Conservation (phyloP, 768 basidiomycete species). For the Mycena polygramma region DNA sequence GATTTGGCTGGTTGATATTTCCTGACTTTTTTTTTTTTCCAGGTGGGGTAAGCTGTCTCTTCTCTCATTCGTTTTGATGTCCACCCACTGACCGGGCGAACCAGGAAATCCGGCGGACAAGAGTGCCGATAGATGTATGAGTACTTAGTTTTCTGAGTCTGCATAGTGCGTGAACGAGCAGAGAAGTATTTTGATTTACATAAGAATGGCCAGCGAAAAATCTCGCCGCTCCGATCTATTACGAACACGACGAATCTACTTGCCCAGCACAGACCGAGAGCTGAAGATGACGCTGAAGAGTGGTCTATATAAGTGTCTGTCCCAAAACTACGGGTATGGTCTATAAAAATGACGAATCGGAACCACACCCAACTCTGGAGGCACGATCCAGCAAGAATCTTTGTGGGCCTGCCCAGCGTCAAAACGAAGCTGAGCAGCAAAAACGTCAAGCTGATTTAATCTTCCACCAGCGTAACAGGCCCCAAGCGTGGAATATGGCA, state of each 20-base stretch:
- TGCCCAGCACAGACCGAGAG: too few relatives aligned
- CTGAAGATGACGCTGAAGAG: too few relatives aligned
- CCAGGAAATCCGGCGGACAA: constrained; percentile 18
- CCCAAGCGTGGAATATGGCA: constrained; percentile 57
- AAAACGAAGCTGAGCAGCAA: constrained; percentile 71
- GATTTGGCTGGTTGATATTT: background rate
- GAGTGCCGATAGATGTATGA: constrained; percentile 29
- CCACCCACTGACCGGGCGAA: constrained; percentile 20
- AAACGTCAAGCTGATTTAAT: constrained; percentile 55
- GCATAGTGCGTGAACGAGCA: too few relatives aligned
- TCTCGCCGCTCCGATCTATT: too few relatives aligned
- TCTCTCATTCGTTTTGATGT: background rate
- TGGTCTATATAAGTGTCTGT: constrained; percentile 57
- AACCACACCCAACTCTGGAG: constrained; percentile 73
- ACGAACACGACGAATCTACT: too few relatives aligned
- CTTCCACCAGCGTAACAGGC: constrained; percentile 85
- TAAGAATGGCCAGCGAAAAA: too few relatives aligned
- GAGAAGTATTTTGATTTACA: too few relatives aligned
- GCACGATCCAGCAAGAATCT: constrained; percentile 59
- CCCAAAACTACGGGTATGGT: constrained; percentile 76
- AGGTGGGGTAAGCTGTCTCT: constrained; percentile 26
- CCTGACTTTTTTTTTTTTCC: background rate
- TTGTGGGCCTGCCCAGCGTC: constrained; percentile 61
- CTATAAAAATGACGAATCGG: constrained; percentile 42
- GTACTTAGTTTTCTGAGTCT: constrained; percentile 4